Evolutionary conservation across 2,329 filamentous ascomycete species (phyloP).

Genomic region (Ceratocystiopsis sp.): DNA sequence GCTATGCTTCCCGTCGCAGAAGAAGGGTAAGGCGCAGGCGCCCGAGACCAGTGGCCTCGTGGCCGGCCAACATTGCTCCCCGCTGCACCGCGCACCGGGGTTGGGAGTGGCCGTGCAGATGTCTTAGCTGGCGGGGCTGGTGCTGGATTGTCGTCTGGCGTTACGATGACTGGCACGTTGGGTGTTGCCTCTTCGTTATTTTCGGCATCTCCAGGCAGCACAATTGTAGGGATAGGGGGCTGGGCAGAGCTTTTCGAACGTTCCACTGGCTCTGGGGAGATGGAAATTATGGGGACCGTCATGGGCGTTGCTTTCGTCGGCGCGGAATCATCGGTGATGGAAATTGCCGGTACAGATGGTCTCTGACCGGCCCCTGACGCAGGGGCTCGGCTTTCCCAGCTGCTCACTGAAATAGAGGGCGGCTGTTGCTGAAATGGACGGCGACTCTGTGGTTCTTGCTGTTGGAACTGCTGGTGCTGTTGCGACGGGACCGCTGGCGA

Average conservation of each 20-base stretch:
- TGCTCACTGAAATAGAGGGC: slow-evolving; percentile 4
- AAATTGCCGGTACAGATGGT: slow-evolving; percentile 14
- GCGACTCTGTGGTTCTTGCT: slow-evolving; percentile 1
- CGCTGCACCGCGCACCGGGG: slow-evolving; percentile 20
- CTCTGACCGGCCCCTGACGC: too few species aligned
- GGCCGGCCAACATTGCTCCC: slow-evolving; percentile 17
- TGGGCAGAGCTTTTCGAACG: not conserved
- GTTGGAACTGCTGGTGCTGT: slow-evolving; percentile 2
- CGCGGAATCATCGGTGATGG: slow-evolving; percentile 9
- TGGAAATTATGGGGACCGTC: slow-evolving; percentile 1
- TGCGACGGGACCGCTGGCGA: slow-evolving; percentile 17
- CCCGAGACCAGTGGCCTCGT: slow-evolving; percentile 43
- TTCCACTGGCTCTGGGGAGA: not conserved
- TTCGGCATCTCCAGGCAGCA: slow-evolving; percentile 17
- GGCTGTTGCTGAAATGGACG: not conserved
- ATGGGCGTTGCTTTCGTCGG: not conserved
- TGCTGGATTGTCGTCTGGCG: slow-evolving; percentile 15
- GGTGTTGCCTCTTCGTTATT: slow-evolving; percentile 12
- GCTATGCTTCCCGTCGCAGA: slow-evolving; percentile 7
- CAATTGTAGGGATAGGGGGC: slow-evolving; percentile 24
- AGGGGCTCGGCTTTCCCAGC: too few species aligned
- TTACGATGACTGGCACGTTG: slow-evolving; percentile 23
- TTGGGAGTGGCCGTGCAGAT: slow-evolving; percentile 28
- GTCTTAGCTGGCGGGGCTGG: not conserved
- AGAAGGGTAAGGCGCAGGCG: slow-evolving; percentile 16